A percentile compares a stretch with the other conserved stretches of the same genome.
Evolutionary conservation across 1,284 basidiomycete genomes (phyloP).

Genomic region (Fistulinella cinereoalba): DNA sequence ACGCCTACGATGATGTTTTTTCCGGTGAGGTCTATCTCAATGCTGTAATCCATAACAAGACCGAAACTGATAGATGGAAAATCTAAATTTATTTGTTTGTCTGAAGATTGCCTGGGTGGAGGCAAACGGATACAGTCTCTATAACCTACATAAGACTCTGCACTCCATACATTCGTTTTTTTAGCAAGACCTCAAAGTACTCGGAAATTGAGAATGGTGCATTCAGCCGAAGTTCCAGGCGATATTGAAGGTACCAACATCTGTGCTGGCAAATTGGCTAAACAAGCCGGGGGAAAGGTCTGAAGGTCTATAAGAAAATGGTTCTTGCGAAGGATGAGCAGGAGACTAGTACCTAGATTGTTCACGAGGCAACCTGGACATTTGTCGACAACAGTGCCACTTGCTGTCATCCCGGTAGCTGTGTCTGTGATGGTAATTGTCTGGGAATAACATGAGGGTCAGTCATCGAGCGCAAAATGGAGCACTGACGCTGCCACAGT

Average conservation of each 20-base stretch:
- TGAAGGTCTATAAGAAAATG: constrained; percentile 10
- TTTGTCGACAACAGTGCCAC: constrained; percentile 45
- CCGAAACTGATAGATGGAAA: no score
- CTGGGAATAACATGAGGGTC: constrained; percentile 31
- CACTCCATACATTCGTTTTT: no score
- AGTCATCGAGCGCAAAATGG: neutral
- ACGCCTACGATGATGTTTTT: no score
- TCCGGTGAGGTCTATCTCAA: no score
- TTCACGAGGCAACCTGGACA: constrained; percentile 42
- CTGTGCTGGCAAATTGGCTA: constrained; percentile 39
- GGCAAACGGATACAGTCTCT: no score
- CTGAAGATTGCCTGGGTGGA: no score
- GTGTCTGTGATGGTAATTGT: constrained; percentile 49
- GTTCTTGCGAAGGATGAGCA: neutral
- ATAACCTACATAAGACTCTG: no score
- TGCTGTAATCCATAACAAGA: no score
- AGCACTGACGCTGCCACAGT: constrained; percentile 47
- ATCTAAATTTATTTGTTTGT: no score
- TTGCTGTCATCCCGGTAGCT: constrained; percentile 40
- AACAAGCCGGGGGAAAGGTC: constrained; percentile 57
- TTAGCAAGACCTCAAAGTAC: no score
- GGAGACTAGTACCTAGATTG: constrained; percentile 43
- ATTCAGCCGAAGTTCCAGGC: constrained; percentile 56
- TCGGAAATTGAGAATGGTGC: no score
- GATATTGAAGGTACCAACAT: constrained; percentile 44